Evolutionary conservation across 2,329 filamentous ascomycete species (phyloP).

Genomic region (Fusarium torulosum): DNA sequence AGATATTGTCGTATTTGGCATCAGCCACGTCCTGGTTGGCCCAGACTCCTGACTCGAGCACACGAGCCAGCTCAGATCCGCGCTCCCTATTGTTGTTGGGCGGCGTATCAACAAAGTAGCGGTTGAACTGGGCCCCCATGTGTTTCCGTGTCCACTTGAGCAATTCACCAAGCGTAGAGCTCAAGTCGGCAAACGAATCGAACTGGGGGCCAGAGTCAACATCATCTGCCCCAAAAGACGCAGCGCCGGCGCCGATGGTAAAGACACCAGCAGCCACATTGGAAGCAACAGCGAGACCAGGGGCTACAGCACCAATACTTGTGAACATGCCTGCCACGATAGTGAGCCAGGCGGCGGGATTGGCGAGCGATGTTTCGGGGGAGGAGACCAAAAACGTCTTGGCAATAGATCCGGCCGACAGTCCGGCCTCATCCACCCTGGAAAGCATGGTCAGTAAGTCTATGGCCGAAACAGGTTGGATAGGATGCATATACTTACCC

Average conservation of each 20-base stretch:
- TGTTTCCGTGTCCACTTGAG: neutral
- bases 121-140: neutral
- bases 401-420: neutral
- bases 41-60: slow-evolving; percentile 1
- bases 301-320: neutral
- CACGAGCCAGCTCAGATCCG: neutral
- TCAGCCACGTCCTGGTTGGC: slow-evolving; percentile 3
- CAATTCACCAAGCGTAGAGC: neutral
- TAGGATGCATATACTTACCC: neutral
- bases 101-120: neutral
- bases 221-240: neutral
- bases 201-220: neutral
- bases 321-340: slow-evolving; percentile 8
- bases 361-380: neutral
- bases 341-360: slow-evolving; percentile 3
- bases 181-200: neutral
- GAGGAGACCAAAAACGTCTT: neutral
- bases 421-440: neutral
- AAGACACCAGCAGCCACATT: neutral
- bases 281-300: neutral
- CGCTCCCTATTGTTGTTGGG: slow-evolving; percentile 3
- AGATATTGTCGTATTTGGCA: neutral
- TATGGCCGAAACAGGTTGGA: fast-evolving
- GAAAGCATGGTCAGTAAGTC: neutral
- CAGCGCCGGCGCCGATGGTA: slow-evolving; percentile 2